A percentile compares a stretch with the other conserved stretches of the same genome.
Conservation (phyloP, 106 monocot species). For the Acanthochlamys bracteata region DNA sequence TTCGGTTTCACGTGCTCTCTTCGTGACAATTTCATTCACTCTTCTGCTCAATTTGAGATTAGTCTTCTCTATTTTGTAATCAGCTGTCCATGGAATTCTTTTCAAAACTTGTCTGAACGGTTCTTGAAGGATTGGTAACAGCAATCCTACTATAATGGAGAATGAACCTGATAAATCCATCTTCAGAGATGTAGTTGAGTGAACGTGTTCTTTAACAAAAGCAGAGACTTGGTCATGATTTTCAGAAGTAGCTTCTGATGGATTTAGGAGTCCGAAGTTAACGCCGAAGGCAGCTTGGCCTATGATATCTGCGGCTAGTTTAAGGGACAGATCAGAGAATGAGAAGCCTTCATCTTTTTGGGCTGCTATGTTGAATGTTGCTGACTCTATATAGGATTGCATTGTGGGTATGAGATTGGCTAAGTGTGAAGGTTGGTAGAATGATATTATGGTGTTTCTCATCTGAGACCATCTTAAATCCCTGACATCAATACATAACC, state of each 20-base stretch:
- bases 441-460: slow-evolving; percentile 61
- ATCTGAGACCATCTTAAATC: slow-evolving; percentile 57
- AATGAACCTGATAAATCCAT: slow-evolving; percentile 66
- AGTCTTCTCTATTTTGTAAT: slow-evolving; percentile 33
- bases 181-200: slow-evolving; percentile 54
- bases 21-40: slow-evolving; percentile 30
- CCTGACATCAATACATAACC: slow-evolving; percentile 17
- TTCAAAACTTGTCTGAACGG: slow-evolving; percentile 40
- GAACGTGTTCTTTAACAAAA: slow-evolving; percentile 42
- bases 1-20: slow-evolving; percentile 14
- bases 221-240: slow-evolving; percentile 22
- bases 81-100: slow-evolving; percentile 40
- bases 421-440: slow-evolving; percentile 66
- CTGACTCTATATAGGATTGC: slow-evolving; percentile 40
- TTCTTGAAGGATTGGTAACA: slow-evolving; percentile 48
- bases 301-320: slow-evolving; percentile 53
- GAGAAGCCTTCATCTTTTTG: slow-evolving; percentile 18
- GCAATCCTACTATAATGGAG: slow-evolving; percentile 43
- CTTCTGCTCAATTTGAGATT: slow-evolving; percentile 25
- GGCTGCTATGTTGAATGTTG: slow-evolving; percentile 5
- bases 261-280: slow-evolving; percentile 39
- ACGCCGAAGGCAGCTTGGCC: slow-evolving; percentile 63
- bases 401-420: slow-evolving; percentile 60
- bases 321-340: slow-evolving; percentile 50
- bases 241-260: not conserved